A percentile compares a stretch with the other conserved stretches of the same genome.
Evolutionary conservation across 2,329 filamentous ascomycete genomes (phyloP).

Genomic region (Thielaviopsis punctulata): DNA sequence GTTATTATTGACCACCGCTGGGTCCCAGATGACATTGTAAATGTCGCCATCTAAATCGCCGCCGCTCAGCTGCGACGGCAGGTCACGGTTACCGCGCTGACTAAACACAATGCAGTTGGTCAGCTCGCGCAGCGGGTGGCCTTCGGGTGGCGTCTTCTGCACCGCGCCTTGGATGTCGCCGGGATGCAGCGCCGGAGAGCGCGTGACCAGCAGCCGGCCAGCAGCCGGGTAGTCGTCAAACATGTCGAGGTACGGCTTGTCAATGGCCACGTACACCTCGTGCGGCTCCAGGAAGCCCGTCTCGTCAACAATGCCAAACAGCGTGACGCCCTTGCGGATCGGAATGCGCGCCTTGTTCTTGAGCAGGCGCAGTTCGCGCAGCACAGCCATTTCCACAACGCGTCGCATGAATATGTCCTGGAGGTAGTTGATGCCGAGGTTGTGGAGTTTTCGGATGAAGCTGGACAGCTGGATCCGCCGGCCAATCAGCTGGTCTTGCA

Average conservation of each 20-base stretch:
- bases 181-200: constrained; percentile 67
- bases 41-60: constrained; percentile 75
- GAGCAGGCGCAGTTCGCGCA: constrained; percentile 54
- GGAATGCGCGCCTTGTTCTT: constrained; percentile 68
- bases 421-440: constrained; percentile 45
- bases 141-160: constrained; percentile 41
- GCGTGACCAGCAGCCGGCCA: constrained; percentile 45
- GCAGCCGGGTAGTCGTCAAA: constrained; percentile 1
- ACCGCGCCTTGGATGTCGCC: constrained; percentile 56
- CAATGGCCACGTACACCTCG: constrained; percentile 49
- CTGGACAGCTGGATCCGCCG: constrained; percentile 40
- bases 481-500: constrained; percentile 45
- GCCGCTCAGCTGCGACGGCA: constrained; percentile 63
- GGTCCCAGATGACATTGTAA: constrained; percentile 65
- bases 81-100: constrained; percentile 49
- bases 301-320: constrained; percentile 76
- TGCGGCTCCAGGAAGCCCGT: constrained; percentile 48
- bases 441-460: constrained; percentile 42
- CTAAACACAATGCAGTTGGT: constrained; percentile 69
- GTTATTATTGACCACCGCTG: constrained; percentile 24
- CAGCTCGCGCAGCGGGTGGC: constrained; percentile 43
- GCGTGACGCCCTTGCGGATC: constrained; percentile 50
- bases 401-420: constrained; percentile 52
- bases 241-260: constrained; percentile 15
- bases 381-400: constrained; percentile 49